phyloP scores from a whole-genome alignment of 2,329 filamentous ascomycete species.

The Emydomyces testavorans region DNA sequence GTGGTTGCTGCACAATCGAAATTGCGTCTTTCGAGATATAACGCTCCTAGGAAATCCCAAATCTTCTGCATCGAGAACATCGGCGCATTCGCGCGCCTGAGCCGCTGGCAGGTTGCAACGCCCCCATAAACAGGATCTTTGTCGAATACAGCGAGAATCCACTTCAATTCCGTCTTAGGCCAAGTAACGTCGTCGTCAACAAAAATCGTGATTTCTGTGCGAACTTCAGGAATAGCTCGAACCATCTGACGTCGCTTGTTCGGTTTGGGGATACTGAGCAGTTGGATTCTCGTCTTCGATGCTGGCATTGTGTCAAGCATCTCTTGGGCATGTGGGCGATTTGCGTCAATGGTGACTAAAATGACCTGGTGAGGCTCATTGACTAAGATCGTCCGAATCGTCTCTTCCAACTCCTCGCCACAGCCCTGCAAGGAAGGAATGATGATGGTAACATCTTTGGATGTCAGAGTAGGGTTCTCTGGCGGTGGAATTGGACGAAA shows the following conservation, averaged over 20 bases:
- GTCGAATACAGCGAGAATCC: slow-evolving; percentile 89
- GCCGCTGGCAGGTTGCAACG: slow-evolving; percentile 81
- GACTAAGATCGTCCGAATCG: slow-evolving; percentile 50
- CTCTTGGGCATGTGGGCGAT: slow-evolving; percentile 54
- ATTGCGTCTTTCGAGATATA: slow-evolving; percentile 87
- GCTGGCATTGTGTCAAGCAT: slow-evolving; percentile 46
- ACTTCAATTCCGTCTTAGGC: slow-evolving; percentile 72
- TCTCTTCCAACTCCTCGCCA: slow-evolving; percentile 71
- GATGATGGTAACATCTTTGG: slow-evolving; percentile 82
- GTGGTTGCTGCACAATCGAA: slow-evolving; percentile 95
- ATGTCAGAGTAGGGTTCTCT: slow-evolving; percentile 64
- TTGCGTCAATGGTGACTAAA: slow-evolving; percentile 75
- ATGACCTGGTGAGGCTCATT: slow-evolving; percentile 57
- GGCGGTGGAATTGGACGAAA: slow-evolving; percentile 79
- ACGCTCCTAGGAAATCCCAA: slow-evolving; percentile 82
- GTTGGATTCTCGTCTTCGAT: slow-evolving; percentile 56
- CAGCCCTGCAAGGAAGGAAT: slow-evolving; percentile 84
- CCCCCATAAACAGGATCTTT: slow-evolving; percentile 65
- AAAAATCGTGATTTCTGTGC: slow-evolving; percentile 76
- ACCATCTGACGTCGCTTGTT: slow-evolving; percentile 95
- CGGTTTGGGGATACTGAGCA: slow-evolving; percentile 68
- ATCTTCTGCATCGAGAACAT: slow-evolving; percentile 48
- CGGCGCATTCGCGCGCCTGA: slow-evolving; percentile 51
- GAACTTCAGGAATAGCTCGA: slow-evolving; percentile 73
- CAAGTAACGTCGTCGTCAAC: slow-evolving; percentile 94